Percentiles rank a stretch among this genome's conserved stretches.
Evolutionary conservation across 73 alveolate genomes (phyloP).

Genomic region (Paramecium sonneborni): DNA sequence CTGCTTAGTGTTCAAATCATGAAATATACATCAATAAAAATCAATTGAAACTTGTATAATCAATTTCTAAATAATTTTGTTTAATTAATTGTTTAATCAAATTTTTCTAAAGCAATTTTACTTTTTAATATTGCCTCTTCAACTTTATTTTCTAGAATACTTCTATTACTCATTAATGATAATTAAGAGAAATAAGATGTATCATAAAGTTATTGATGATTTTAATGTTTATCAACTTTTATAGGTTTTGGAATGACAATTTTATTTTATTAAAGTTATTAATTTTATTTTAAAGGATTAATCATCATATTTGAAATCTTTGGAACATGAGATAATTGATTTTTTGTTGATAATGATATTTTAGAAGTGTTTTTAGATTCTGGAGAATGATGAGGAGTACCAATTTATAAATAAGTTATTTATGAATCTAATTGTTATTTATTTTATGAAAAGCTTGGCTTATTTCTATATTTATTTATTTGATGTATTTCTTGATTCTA

Average conservation of each 20-base stretch:
- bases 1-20: conserved; percentile 14
- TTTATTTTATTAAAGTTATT: not conserved
- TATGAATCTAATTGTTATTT: not conserved
- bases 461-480: not conserved
- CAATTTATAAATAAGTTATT: not conserved
- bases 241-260: not conserved
- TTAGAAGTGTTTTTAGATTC: not conserved
- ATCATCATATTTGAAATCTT: not conserved
- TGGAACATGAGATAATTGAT: not conserved
- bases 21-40: not conserved
- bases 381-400: not conserved
- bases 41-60: not conserved
- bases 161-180: not conserved
- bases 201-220: not conserved
- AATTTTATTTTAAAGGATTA: not conserved
- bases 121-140: not conserved
- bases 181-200: not conserved
- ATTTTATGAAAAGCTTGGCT: not conserved
- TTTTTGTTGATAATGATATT: not conserved
- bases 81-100: not conserved
- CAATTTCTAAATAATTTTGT: not conserved
- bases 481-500: not conserved
- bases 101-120: conserved; percentile 4
- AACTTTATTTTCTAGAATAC: not conserved
- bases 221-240: not conserved